phyloP scores from a whole-genome alignment of 1,284 basidiomycete genomes.

The Irpex sp. region DNA sequence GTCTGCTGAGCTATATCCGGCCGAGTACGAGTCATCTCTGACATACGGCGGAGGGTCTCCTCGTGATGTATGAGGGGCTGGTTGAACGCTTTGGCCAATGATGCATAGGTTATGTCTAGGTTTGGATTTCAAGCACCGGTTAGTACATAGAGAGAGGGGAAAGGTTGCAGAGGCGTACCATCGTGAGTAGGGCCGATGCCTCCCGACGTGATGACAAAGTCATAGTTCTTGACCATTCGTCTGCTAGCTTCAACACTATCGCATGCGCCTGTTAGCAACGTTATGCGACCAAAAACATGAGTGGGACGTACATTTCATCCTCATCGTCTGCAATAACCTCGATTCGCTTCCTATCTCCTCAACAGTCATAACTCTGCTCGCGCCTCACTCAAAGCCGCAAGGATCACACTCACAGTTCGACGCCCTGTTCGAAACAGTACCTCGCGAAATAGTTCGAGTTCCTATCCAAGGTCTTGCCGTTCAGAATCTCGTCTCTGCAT shows the following conservation, averaged over 20 bases:
- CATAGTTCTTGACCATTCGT: constrained; percentile 79
- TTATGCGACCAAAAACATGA: constrained; percentile 4
- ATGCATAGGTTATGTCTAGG: constrained; percentile 85
- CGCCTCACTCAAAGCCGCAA: background rate
- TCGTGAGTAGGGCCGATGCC: constrained; percentile 89
- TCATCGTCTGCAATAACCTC: constrained; percentile 93
- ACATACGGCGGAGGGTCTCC: constrained; percentile 83
- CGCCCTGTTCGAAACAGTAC: constrained; percentile 85
- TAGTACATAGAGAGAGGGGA: background rate
- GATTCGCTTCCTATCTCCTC: constrained; percentile 65
- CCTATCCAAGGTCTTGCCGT: constrained; percentile 84
- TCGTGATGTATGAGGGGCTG: constrained; percentile 73
- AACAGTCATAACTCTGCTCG: background rate
- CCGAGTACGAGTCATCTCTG: constrained; percentile 53
- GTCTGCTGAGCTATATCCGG: constrained; percentile 55
- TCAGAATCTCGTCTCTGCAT: constrained; percentile 76
- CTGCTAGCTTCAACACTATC: constrained; percentile 80
- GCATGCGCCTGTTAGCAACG: background rate
- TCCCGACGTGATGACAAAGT: constrained; percentile 85
- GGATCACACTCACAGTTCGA: constrained; percentile 66
- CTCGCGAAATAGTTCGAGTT: constrained; percentile 86
- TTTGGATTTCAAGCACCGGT: too few species aligned
- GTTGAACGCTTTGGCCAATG: constrained; percentile 83
- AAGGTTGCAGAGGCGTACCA: constrained; percentile 39
- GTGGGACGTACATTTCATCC: constrained; percentile 71